Base-by-base conservation (phyloP, 768 basidiomycete species). In the Hericium erinaceus region DNA sequence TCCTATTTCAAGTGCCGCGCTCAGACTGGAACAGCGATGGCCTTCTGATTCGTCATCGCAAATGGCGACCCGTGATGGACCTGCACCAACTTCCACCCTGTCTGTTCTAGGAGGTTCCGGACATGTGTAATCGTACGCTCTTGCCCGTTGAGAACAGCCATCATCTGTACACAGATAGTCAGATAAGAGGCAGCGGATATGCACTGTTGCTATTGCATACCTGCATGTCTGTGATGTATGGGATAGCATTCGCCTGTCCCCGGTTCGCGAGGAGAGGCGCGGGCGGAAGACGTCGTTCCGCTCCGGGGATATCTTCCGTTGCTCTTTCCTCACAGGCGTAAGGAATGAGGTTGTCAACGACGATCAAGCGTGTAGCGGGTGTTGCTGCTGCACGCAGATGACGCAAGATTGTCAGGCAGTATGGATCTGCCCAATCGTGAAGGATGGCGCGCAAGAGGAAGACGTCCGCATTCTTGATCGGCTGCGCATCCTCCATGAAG, bases 281-380 rank as follows among this genome's bases (percentile, higher is more conserved):
- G 8, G 64, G 63, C 20, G 44, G 44, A 16, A 46, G 44, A 20
- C 20, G 16, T 20, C 20, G 44, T 12, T 16, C 44, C 6, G 44
- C 44, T 16, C 44, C 44, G 7, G 44, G 44, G 44, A 46, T 10
- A 20, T 20, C 44, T 12, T 46, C 20, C 6, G 13, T 20, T 20
- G 44, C 44, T n/a, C 59, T 60, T 50, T 54, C 53, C 10, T 28
- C 28, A 55, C 66, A 64, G 5, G 64, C 57, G 46, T 68, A 64
- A 37, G 73, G 72, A 51, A 73, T 49, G 24, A 78, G 62, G 54
- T 66, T 69, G 40, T 80, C 79, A 18, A 77, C 64, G 6, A 79
- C 48, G 24, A 81, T 44, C 11, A 80, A 67, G 28, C 65, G 74
- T 9, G 77, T 78, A 1, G 64, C 48, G 0, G 72, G 64, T 1